These are phyloP conservation scores for Neurospora hispaniola DNA, from an alignment of 495 filamentous ascomycete species.

Conservation along the genomic window DNA sequence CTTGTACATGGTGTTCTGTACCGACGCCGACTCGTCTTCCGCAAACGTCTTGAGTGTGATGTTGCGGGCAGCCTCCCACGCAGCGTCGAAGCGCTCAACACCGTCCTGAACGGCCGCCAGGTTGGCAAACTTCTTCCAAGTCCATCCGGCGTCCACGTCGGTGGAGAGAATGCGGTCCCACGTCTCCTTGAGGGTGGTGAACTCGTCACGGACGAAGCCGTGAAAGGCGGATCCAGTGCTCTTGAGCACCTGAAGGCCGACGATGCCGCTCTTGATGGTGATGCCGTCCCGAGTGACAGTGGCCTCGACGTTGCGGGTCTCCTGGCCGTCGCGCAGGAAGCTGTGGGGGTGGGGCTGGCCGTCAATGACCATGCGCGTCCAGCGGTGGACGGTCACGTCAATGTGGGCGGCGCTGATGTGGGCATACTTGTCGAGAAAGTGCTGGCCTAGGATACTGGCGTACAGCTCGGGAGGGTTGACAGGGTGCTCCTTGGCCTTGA, in stretches of 20 bases:
- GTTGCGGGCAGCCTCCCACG: conserved; percentile 61
- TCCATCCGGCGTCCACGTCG: conserved; percentile 77
- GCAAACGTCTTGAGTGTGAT: conserved; percentile 91
- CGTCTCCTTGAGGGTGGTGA: conserved; percentile 78
- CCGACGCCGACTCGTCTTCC: conserved; percentile 80
- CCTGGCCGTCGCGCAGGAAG: conserved; percentile 80
- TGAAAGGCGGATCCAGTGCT: conserved; percentile 96
- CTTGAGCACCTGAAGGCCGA: conserved; percentile 80
- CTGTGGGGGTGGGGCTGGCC: conserved; percentile 93
- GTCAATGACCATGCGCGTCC: conserved; percentile 81
- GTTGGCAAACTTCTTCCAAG: conserved; percentile 60
- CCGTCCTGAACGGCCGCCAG: conserved; percentile 58
- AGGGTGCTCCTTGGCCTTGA: conserved; percentile 85
- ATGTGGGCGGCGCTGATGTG: conserved; percentile 80
- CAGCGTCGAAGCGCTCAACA: conserved; percentile 60
- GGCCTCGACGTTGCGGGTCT: conserved; percentile 69
- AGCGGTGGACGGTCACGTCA: conserved; percentile 74
- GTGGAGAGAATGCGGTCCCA: conserved; percentile 94
- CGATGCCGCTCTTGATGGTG: conserved; percentile 58
- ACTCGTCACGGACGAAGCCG: conserved; percentile 87
- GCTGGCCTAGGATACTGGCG: conserved; percentile 67
- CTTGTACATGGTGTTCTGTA: conserved; percentile 98
- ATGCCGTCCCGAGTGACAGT: conserved; percentile 51
- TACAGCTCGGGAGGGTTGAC: conserved; percentile 92
- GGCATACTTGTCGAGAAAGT: conserved; percentile 78